Base-by-base conservation (phyloP, 371 early-diverging fungal genomes). In the Quaeritorhiza haematococci region DNA sequence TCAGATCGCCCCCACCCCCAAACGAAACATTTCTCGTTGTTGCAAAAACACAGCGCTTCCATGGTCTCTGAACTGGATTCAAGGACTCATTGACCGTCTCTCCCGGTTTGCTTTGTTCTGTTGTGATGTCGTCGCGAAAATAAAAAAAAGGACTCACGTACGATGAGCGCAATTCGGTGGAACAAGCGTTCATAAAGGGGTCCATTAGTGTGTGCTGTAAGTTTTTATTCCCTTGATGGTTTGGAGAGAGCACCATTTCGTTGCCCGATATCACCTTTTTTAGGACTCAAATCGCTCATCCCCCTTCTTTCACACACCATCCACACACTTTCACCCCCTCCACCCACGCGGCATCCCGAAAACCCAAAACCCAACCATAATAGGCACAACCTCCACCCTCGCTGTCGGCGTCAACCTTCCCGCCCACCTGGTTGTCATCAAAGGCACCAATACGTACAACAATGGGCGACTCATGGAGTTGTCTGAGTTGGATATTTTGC, bases 391-490 rank as follows among this genome's bases (percentile, higher is more conserved):
- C 7, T 84, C 91, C 4, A 97, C 98, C 0, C 73, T 97, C 26
- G 92, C 94, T 21, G 87, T 92, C 58, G 98, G 98, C 3, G 92
- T 95, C 43, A 97, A 97, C 66, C 66, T 97, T 3, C 98, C 98
- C 4, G 93, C 94, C 17, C 84, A 90, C 60, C 69, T 90, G 3
- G 94, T 95, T 3, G 77, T 97, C 24, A 82, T 97, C 59, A 93
- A 92, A 63, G 79, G 80, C 3, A 84, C 84, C 1, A 44, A 50
- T 67, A 84, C 79, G 24, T 94, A 91, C 62, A 68, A 76, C 51
- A 72, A 75, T 19, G 84, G 85, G 0, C 43, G 61, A 30, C 75
- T 75, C 56, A 50, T 45, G 3, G 86, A 90, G 56, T 85, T 87
- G 53, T 78, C 84, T 1, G 85, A 85, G 49, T 60, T 87, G 15